Evolutionary conservation across 2,329 filamentous ascomycete genomes (phyloP).

Genomic region (Fonsecaea pedrosoi): DNA sequence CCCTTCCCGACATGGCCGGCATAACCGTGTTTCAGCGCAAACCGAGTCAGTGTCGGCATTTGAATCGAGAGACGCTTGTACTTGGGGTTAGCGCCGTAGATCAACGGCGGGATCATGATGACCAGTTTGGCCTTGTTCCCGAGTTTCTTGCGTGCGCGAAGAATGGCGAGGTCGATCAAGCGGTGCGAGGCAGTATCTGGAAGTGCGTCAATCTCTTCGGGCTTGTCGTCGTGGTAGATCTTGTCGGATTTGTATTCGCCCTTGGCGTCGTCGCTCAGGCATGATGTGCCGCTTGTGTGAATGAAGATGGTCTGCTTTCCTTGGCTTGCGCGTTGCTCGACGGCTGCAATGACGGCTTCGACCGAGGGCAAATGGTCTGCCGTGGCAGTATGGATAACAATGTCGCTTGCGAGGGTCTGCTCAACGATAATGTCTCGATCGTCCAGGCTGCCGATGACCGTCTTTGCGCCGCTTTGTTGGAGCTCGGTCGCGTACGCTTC

Average conservation of each 20-base stretch:
- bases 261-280: conserved; percentile 49
- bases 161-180: conserved; percentile 54
- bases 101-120: conserved; percentile 57
- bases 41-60: conserved; percentile 56
- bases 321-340: conserved; percentile 49
- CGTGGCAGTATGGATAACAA: conserved; percentile 58
- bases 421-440: conserved; percentile 51
- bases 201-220: conserved; percentile 51
- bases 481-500: conserved; percentile 30
- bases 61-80: conserved; percentile 56
- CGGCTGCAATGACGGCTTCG: conserved; percentile 54
- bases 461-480: conserved; percentile 47
- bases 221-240: conserved; percentile 54
- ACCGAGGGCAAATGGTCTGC: conserved; percentile 57
- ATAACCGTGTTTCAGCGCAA: conserved; percentile 57
- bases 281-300: conserved; percentile 56
- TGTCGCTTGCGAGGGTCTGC: conserved; percentile 49
- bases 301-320: conserved; percentile 55
- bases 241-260: conserved; percentile 48
- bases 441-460: conserved; percentile 52
- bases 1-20: conserved; percentile 56
- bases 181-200: conserved; percentile 54
- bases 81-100: conserved; percentile 53
- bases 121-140: conserved; percentile 53
- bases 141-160: conserved; percentile 47